Conservation (phyloP, 441 rosid genomes). For the Dalechampia spathulata region DNA sequence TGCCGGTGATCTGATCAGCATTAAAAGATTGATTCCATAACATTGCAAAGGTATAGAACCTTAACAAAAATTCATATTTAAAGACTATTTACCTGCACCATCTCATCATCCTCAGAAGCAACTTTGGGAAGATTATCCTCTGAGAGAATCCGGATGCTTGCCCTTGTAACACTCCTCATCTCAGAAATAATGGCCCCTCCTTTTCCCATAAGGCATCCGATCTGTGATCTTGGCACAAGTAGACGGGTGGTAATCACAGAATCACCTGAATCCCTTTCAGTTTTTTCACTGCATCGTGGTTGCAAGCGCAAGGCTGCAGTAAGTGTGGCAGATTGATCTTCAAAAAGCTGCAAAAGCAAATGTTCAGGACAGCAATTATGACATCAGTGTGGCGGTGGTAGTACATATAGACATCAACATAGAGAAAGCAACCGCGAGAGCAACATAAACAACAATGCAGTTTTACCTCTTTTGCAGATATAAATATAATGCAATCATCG, state of each 20-base stretch:
- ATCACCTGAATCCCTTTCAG: slow-evolving; percentile 87
- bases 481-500: slow-evolving; percentile 73
- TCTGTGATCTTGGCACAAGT: slow-evolving; percentile 87
- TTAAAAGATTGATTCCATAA: slow-evolving; percentile 9
- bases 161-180: slow-evolving; percentile 83
- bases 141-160: slow-evolving; percentile 79
- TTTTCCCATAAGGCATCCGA: slow-evolving; percentile 98
- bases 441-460: neutral
- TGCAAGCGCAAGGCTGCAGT: slow-evolving; percentile 88
- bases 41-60: neutral
- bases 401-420: neutral
- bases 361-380: slow-evolving; percentile 3
- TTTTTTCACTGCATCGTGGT: slow-evolving; percentile 91
- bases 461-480: slow-evolving; percentile 79
- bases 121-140: slow-evolving; percentile 88
- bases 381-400: neutral
- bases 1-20: slow-evolving; percentile 74
- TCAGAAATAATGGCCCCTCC: slow-evolving; percentile 92
- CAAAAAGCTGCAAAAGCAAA: slow-evolving; percentile 44
- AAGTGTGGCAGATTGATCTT: slow-evolving; percentile 78
- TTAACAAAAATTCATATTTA: neutral
- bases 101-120: slow-evolving; percentile 88
- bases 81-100: slow-evolving; percentile 75
- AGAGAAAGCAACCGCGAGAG: neutral
- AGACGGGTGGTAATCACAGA: slow-evolving; percentile 83